Percentiles rank a stretch among this genome's conserved stretches.
Evolutionary conservation across 768 basidiomycete genomes (phyloP).

Genomic region (Lepiota brunneoincarnata): DNA sequence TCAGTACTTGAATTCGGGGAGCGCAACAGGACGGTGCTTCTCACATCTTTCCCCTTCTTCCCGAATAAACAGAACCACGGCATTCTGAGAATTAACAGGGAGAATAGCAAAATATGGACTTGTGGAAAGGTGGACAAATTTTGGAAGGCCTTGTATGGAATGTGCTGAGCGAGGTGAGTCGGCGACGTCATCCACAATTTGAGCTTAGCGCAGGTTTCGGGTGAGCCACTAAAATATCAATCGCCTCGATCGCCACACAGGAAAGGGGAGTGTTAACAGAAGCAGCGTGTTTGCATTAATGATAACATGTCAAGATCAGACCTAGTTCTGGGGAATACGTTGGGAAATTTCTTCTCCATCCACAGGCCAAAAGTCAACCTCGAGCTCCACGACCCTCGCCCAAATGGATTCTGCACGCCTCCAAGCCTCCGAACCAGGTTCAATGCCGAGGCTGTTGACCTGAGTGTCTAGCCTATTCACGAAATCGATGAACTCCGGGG

Average conservation of each 20-base stretch:
- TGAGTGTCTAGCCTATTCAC: conserved; percentile 47
- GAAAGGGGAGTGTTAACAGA: not conserved
- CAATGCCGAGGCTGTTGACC: conserved; percentile 41
- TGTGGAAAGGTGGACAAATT: not conserved
- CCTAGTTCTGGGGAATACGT: not conserved
- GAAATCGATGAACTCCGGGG: conserved; percentile 48
- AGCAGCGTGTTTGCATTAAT: not conserved
- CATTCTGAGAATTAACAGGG: not conserved
- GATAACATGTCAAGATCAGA: not conserved
- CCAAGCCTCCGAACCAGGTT: conserved; percentile 32
- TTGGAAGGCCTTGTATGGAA: not conserved
- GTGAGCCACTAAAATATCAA: not conserved
- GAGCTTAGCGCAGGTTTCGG: not conserved
- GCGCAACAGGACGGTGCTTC: not conserved
- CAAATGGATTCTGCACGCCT: conserved; percentile 48
- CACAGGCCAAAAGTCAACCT: conserved; percentile 58
- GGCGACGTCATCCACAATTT: conserved; percentile 7
- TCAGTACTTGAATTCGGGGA: not conserved
- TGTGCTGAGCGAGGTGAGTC: not conserved
- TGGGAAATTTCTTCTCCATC: conserved; percentile 30
- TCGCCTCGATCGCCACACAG: not conserved
- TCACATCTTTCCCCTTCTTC: conserved; percentile 4
- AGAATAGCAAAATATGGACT: not conserved
- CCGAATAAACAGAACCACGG: not conserved
- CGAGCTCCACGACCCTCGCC: conserved; percentile 57